Evolutionary conservation across 768 basidiomycete genomes (phyloP), one percentile per base, ranked within the genome.

Genomic region (Phlebiopsis gigantea): DNA sequence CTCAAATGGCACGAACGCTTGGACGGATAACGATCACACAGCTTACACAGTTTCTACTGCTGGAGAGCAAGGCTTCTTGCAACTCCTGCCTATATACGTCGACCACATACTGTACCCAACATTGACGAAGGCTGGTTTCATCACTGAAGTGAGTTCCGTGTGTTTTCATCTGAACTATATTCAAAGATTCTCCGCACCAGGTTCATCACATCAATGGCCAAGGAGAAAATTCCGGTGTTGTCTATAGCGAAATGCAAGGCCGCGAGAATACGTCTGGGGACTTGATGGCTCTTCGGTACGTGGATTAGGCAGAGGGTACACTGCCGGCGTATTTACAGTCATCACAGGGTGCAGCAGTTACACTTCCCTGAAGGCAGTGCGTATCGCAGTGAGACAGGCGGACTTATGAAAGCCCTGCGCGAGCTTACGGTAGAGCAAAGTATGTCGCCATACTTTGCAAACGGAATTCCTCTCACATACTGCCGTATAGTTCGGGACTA

Each of bases 81-180:
- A 93, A 63, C 74, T 92, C 7, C 75, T 93, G 25, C 89, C 90
- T n/a, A 87, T 98, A 63, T 99, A 93, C 65, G 75, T 98, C 26
- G 97, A 99, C 71, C 97, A 99, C 69, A 90, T 99, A 55, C 79
- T 99, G 31, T 96, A 97, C 70, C 97, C 97, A 7, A 98, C 94
- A 0, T 83, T 98, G 58, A 92, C 93, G 8, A 81, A 93, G 59
- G 84, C 88, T 55, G 90, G 92, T 68, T 93, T 76, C 58, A 81
- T 84, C 15, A 85, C 83, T 0, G 83, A 92, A 67, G 73, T 63
- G 29, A 14, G 56, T 59, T 30, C 19, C 24, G 19, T 57, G 45
- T 28, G 17, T 15, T 24, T 24, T 17, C 22, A 1, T 45, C 4
- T 43, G 19, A 26, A 39, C 49, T 21, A 29, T 29, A 12, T 21